Conservation (phyloP, 768 basidiomycete species). For the Leccinellum rugosiceps region DNA sequence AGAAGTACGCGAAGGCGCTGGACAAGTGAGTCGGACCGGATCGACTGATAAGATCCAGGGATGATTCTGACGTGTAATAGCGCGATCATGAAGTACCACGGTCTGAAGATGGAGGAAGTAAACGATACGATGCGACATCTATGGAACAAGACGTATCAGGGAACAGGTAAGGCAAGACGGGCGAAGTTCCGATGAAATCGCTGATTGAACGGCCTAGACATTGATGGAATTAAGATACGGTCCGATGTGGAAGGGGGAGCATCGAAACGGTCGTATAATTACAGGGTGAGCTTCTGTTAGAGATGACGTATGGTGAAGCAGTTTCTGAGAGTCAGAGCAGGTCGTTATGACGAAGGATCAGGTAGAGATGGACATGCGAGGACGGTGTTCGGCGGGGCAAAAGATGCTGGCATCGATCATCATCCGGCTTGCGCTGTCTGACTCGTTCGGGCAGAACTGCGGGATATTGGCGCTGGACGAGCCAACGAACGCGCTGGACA, state of each 20-base stretch:
- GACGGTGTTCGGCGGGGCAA: conserved; percentile 96
- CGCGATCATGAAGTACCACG: conserved; percentile 98
- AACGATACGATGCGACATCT: conserved; percentile 96
- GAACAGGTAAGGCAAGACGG: conserved; percentile 64
- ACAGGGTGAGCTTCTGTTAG: conserved; percentile 59
- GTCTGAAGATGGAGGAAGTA: conserved; percentile 98
- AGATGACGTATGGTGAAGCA: conserved; percentile 2
- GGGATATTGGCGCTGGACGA: conserved; percentile 97
- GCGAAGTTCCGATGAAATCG: conserved; percentile 1
- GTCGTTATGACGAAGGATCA: conserved; percentile 99
- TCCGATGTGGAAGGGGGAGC: conserved; percentile 90
- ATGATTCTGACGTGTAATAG: conserved; percentile 41
- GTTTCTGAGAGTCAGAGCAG: conserved; percentile 38
- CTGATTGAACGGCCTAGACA: conserved; percentile 57
- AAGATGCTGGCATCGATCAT: conserved; percentile 99
- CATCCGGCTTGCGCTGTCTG: conserved; percentile 93
- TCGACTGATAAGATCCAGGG: background rate
- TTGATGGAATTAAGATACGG: conserved; percentile 93
- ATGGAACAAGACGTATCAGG: conserved; percentile 99
- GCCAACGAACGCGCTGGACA: conserved; percentile 95
- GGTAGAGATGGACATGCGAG: conserved; percentile 99
- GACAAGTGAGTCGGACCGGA: conserved; percentile 67
- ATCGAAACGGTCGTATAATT: conserved; percentile 95
- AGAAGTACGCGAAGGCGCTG: conserved; percentile 96
- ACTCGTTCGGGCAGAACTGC: conserved; percentile 97